These are phyloP conservation scores for Kluyveromyces wickerhamii DNA, from an alignment of 805 yeast genomes.

Conservation along the genomic window DNA sequence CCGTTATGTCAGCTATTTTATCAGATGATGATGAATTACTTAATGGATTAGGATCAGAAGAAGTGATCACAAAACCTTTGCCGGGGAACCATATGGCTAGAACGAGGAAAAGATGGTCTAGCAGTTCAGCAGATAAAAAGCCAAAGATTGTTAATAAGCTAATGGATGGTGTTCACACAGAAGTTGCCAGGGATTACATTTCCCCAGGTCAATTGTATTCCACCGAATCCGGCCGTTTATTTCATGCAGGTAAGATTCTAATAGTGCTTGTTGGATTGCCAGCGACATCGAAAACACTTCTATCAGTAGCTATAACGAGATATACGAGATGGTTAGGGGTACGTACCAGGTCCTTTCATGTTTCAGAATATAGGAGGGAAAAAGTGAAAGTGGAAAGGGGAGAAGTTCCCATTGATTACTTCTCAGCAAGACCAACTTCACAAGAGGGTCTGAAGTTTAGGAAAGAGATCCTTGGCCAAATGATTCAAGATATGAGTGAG, in stretches of 20 bases:
- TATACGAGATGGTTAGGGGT: constrained; percentile 96
- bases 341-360: constrained; percentile 81
- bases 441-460: constrained; percentile 46
- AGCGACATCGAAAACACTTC: constrained; percentile 90
- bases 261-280: constrained; percentile 89
- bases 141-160: constrained; percentile 8
- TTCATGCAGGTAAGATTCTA: constrained; percentile 92
- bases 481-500: constrained; percentile 57
- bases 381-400: constrained; percentile 26
- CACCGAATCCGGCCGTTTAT: constrained; percentile 84
- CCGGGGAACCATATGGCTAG: constrained; percentile 52
- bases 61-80: constrained; percentile 31
- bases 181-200: constrained; percentile 39
- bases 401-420: constrained; percentile 61
- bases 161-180: constrained; percentile 59
- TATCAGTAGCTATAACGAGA: constrained; percentile 84
- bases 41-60: constrained; percentile 21
- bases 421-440: constrained; percentile 45
- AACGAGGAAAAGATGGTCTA: constrained; percentile 43
- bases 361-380: constrained; percentile 81
- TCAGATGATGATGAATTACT: constrained; percentile 27
- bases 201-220: constrained; percentile 92
- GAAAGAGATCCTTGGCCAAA: constrained; percentile 49
- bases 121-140: constrained; percentile 12
- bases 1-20: constrained; percentile 29